A percentile compares a stretch with the other conserved stretches of the same genome.
Conservation (phyloP, 2,329 filamentous ascomycete species). For the Aspergillus phoenicis region DNA sequence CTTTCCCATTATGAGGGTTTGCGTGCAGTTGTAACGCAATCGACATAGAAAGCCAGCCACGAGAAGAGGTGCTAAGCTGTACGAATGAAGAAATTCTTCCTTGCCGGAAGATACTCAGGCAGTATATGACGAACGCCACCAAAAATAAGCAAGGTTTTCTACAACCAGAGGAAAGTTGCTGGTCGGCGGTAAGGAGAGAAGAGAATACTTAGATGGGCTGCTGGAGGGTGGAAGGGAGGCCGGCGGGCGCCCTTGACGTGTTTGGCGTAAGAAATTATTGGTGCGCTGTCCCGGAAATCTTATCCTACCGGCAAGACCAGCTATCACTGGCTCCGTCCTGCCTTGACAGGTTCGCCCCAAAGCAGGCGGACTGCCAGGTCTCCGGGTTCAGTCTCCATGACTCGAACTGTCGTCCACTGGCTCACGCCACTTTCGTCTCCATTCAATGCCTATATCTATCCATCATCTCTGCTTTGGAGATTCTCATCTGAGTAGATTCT, state of each 20-base stretch:
- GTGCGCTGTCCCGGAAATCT: conserved; percentile 11
- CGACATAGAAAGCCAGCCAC: no score
- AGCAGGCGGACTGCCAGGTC: background rate
- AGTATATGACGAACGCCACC: no score
- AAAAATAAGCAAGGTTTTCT: no score
- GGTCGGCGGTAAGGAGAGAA: background rate
- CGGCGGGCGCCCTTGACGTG: background rate
- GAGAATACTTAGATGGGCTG: background rate
- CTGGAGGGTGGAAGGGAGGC: background rate
- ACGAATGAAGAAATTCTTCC: no score
- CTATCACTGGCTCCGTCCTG: background rate
- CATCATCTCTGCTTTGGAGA: background rate
- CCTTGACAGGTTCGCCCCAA: background rate
- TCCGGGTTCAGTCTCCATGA: background rate
- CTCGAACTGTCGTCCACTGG: background rate
- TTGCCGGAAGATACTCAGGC: no score
- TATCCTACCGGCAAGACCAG: conserved; percentile 5
- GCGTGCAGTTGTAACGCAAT: no score
- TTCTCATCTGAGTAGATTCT: background rate
- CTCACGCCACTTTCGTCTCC: background rate
- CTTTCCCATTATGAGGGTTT: no score
- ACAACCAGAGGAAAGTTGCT: background rate
- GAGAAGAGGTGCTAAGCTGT: no score
- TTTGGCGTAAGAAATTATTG: background rate
- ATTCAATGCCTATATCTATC: background rate